Percentiles rank a stretch among this genome's conserved stretches.
phyloP scores from a whole-genome alignment of 768 basidiomycete species.

The Pleurotus citrinopileatus region DNA sequence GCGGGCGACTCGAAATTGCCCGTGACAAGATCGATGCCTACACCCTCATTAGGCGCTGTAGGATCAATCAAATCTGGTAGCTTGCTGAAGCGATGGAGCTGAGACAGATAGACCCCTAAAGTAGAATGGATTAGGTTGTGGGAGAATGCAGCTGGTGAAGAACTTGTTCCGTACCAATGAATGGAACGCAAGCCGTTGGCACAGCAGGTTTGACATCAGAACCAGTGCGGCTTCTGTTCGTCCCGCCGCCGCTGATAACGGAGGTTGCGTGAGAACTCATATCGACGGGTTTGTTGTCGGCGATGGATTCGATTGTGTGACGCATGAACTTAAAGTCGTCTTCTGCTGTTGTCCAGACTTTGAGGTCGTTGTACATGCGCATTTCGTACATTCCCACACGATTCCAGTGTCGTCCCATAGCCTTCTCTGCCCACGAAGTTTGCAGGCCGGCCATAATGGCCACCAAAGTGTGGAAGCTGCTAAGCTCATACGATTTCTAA shows the following conservation, averaged over 20 bases:
- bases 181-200: constrained; percentile 71
- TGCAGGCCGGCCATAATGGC: constrained; percentile 79
- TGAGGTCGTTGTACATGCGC: constrained; percentile 72
- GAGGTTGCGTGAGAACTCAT: constrained; percentile 51
- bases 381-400: constrained; percentile 68
- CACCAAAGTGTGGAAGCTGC: constrained; percentile 76
- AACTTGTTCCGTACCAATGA: constrained; percentile 59
- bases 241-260: constrained; percentile 42
- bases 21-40: constrained; percentile 60
- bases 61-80: constrained; percentile 84
- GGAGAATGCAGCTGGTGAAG: not conserved
- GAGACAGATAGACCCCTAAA: constrained; percentile 74
- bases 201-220: constrained; percentile 34
- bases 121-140: not conserved
- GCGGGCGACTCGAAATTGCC: constrained; percentile 66
- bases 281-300: constrained; percentile 62
- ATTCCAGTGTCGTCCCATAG: constrained; percentile 66
- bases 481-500: constrained; percentile 78
- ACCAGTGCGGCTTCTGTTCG: constrained; percentile 38
- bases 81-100: constrained; percentile 58
- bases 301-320: constrained; percentile 57
- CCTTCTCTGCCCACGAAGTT: constrained; percentile 62
- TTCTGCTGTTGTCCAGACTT: constrained; percentile 54
- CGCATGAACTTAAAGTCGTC: constrained; percentile 79
- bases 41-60: constrained; percentile 67